Evolutionary conservation across 768 basidiomycete genomes (phyloP), one percentile per base, ranked within the genome.

Genomic region (Ramaria sp.): DNA sequence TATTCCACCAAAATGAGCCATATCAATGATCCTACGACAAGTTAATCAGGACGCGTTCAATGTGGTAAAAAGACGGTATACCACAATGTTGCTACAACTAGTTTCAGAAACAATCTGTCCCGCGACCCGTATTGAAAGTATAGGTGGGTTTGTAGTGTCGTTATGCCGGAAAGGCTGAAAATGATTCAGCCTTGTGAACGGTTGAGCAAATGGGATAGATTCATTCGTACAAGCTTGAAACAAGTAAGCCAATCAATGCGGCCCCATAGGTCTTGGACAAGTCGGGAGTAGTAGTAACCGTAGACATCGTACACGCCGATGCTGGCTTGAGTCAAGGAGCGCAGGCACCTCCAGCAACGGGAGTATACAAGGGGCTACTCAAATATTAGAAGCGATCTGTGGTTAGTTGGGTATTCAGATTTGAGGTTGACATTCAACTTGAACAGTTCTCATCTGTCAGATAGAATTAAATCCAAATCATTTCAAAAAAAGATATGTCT

Each of bases 51-150:
- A n/a, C n/a, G n/a, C n/a, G 24, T 48, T 16, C 25, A 8, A 48
- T 20, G 15, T 25, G 13, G 5, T 30, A 36, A 32, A 51, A n/a
- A 38, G 13, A 5, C 50, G 12, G 37, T 36, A 12, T 25, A 51
- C 50, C 50, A 51, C n/a, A 51, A 25, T 36, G 22, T 36, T 36
- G 37, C 30, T 16, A 51, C 50, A 15, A 51, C 10, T 51, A 51
- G 10, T 36, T 51, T 51, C 10, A 51, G 32, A 36, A 13, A 13
- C 15, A n/a, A n/a, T 16, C 20, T 32, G 50, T 51, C 50, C 5
- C 37, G 15, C 25, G 18, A 16, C 12, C 28, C 15, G 4, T 25
- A n/a, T 51, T 51, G 50, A 38, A 51, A 51, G 18, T 36, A 51
- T 25, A 51, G 18, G 22, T 51, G 32, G 9, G 32, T 30, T 24